A percentile compares a stretch with the other conserved stretches of the same genome.
These are phyloP conservation scores for Albugo laibachii DNA, from an alignment of 352 stramenopile species.

Conservation along the genomic window DNA sequence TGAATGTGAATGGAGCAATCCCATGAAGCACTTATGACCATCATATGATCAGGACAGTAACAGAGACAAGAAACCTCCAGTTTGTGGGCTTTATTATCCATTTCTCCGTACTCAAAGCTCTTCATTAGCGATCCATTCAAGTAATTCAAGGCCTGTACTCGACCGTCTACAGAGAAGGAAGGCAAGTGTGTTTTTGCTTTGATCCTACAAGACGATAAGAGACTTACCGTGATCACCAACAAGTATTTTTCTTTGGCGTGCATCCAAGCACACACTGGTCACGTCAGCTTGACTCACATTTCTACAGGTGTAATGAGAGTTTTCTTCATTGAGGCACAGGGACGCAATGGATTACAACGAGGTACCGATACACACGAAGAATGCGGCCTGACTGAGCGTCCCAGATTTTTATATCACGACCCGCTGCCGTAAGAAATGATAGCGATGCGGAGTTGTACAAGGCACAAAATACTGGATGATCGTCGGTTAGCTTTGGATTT, in stretches of 20 bases:
- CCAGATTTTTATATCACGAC: conserved; percentile 76
- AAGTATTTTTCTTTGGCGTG: conserved; percentile 70
- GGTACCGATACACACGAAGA: conserved; percentile 48
- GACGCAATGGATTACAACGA: neutral
- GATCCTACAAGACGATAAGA: neutral
- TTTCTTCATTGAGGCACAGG: too few relatives aligned
- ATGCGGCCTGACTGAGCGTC: conserved; percentile 66
- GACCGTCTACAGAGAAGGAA: conserved; percentile 15
- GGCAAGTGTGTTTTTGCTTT: too few relatives aligned
- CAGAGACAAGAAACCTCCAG: conserved; percentile 54
- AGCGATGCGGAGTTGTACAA: conserved; percentile 76
- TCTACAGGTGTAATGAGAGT: conserved; percentile 2
- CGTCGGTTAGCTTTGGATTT: conserved; percentile 71
- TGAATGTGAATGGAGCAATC: conserved; percentile 68
- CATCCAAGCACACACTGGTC: conserved; percentile 62
- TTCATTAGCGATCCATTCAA: conserved; percentile 78
- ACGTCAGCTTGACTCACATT: conserved; percentile 46
- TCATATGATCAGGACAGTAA: conserved; percentile 72
- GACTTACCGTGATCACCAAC: conserved; percentile 48
- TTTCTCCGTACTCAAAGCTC: conserved; percentile 49
- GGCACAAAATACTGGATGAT: conserved; percentile 53
- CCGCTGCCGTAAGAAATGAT: conserved; percentile 68
- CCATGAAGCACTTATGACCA: conserved; percentile 68
- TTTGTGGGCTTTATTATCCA: conserved; percentile 38
- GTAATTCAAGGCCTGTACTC: conserved; percentile 74